Conservation (phyloP, 192 early-diverging fungal genomes). For the Backusella circina region DNA sequence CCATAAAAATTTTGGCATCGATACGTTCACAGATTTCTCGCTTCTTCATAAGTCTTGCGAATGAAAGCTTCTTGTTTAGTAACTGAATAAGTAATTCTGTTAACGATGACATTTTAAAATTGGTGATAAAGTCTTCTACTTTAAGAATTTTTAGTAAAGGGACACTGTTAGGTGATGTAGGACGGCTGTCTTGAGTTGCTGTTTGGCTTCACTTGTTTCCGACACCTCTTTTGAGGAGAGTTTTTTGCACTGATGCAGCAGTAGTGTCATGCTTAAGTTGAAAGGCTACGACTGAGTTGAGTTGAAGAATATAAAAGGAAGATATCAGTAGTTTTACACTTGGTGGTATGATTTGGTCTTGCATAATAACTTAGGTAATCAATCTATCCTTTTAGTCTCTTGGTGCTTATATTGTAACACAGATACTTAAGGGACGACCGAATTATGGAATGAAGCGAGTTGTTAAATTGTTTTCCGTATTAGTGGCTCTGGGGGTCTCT, state of each 20-base stretch:
- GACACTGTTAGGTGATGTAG: not conserved
- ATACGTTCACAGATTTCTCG: too few relatives aligned
- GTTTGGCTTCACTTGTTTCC: not conserved
- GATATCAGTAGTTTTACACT: not conserved
- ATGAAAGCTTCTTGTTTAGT: too few relatives aligned
- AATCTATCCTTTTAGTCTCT: not conserved
- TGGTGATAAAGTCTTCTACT: too few relatives aligned
- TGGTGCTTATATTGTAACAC: not conserved
- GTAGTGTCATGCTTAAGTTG: not conserved
- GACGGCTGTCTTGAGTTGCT: not conserved
- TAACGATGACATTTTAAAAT: too few relatives aligned
- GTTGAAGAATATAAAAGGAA: constrained; percentile 1
- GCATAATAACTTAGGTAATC: not conserved
- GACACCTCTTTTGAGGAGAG: not conserved
- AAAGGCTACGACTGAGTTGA: not conserved
- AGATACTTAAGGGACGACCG: too few relatives aligned
- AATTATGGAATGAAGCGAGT: too few relatives aligned
- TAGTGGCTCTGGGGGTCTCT: too few relatives aligned
- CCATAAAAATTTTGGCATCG: not conserved
- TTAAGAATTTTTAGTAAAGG: not conserved
- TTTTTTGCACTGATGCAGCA: not conserved
- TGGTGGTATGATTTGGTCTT: not conserved
- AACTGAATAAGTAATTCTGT: too few relatives aligned
- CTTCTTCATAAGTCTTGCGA: too few relatives aligned
- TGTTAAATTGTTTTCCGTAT: too few relatives aligned